phyloP scores from a whole-genome alignment of 2,329 filamentous ascomycete species.

The Sarocladium strictum region DNA sequence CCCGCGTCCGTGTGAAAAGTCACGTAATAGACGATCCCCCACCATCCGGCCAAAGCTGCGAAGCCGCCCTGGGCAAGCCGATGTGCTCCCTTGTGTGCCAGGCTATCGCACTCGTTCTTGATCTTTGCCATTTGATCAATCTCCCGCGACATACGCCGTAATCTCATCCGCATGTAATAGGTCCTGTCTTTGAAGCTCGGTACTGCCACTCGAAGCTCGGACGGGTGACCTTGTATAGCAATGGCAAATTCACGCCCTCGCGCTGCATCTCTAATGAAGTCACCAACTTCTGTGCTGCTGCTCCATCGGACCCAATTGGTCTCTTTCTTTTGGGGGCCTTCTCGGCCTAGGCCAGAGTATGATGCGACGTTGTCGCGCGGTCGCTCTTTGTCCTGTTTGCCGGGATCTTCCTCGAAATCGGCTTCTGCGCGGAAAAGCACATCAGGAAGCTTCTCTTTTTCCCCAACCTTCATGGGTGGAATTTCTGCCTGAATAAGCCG shows the following conservation, averaged over 20 bases:
- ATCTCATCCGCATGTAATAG: conserved; percentile 72
- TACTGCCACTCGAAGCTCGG: conserved; percentile 69
- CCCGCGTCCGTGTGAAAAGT: conserved; percentile 70
- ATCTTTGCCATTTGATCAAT: conserved; percentile 66
- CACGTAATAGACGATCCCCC: conserved; percentile 71
- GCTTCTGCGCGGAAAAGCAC: conserved; percentile 78
- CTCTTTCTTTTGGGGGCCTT: conserved; percentile 40
- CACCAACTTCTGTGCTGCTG: conserved; percentile 81
- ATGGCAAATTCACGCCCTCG: conserved; percentile 79
- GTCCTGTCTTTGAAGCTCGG: conserved; percentile 89
- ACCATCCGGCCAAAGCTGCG: conserved; percentile 67
- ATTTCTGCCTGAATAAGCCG: conserved; percentile 84
- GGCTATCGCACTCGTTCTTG: conserved; percentile 73
- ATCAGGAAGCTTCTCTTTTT: conserved; percentile 62
- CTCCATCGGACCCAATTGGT: conserved; percentile 77
- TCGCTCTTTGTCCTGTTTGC: conserved; percentile 16
- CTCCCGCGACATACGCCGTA: conserved; percentile 64
- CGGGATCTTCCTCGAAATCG: conserved; percentile 48
- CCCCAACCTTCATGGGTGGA: conserved; percentile 59
- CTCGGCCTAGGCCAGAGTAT: conserved; percentile 65
- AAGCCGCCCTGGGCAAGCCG: conserved; percentile 77
- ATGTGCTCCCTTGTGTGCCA: conserved; percentile 74
- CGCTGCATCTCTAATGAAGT: conserved; percentile 88
- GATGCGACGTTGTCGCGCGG: conserved; percentile 50
- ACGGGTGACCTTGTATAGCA: conserved; percentile 62